Percentiles rank a stretch among this genome's conserved stretches.
Conservation (phyloP, 1,139 yeast genomes). For the Lodderomyces oxycetoniae region DNA sequence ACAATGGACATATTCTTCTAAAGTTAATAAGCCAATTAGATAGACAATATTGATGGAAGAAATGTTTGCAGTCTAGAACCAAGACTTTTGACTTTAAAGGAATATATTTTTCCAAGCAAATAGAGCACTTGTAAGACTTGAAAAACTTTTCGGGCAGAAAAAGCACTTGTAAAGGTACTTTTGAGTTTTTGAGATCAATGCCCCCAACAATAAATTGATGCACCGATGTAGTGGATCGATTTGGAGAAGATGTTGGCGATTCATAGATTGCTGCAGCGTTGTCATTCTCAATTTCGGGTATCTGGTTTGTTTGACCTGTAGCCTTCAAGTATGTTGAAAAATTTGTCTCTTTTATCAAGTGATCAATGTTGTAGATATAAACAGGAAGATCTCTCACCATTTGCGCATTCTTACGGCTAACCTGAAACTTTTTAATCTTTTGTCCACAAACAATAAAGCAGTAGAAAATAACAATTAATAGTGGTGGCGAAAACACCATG, state of each 20-base stretch:
- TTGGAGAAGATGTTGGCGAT: constrained; percentile 14
- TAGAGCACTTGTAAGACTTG: constrained; percentile 42
- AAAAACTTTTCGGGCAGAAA: constrained; percentile 35
- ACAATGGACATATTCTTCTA: constrained; percentile 42
- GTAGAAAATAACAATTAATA: constrained; percentile 36
- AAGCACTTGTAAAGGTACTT: constrained; percentile 24
- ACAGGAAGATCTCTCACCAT: constrained; percentile 37
- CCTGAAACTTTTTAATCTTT: constrained; percentile 24
- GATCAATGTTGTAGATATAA: constrained; percentile 36
- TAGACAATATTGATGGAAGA: constrained; percentile 41
- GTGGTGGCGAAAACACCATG: constrained; percentile 43
- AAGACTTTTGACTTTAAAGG: constrained; percentile 37
- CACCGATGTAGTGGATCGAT: constrained; percentile 20
- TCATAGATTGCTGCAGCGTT: constrained; percentile 9
- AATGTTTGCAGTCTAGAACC: constrained; percentile 42
- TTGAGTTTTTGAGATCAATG: constrained; percentile 23
- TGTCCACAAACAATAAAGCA: constrained; percentile 30
- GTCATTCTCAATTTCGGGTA: constrained; percentile 9
- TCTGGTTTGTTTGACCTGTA: constrained; percentile 20
- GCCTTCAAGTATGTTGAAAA: constrained; percentile 27
- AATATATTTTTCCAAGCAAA: constrained; percentile 40
- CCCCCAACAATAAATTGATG: constrained; percentile 31
- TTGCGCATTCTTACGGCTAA: constrained; percentile 28
- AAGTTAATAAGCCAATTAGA: constrained; percentile 46
- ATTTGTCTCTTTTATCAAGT: constrained; percentile 26